Base-by-base conservation (phyloP, 345 rosid species). In the Salix udensis region DNA sequence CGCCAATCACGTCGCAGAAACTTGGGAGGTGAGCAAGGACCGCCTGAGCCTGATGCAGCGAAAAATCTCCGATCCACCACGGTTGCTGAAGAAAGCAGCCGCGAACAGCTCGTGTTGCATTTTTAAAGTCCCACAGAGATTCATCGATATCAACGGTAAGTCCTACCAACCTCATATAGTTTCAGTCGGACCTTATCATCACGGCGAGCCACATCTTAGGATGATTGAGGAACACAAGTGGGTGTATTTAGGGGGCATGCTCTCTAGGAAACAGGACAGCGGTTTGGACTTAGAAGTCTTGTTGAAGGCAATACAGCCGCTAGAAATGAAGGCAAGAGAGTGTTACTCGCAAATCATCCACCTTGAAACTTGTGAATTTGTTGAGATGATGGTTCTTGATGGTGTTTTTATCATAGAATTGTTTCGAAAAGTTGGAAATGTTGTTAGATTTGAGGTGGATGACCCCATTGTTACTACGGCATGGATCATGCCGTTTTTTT, bases 181-280 rank as follows among this genome's bases (percentile, higher is more conserved):
- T 76, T 91, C 97, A 1, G 77, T 93, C 0, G 97, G 97, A 6
- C 97, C 97, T 2, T 89, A 86, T 71, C 96, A 93, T 85, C 79
- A 81, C 4, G 89, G 89, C 16, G 55, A 88, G 44, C 46, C 77
- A 0, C 83, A 85, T 1, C 86, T 91, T 34, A 61, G 68, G 55
- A 91, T 93, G 91, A 90, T 93, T 26, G 90, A 93, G 73, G 94
- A 93, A 79, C 97, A 93, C 81, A 93, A 93, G 72, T 93, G 97
- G 94, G 80, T 77, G n/a, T 93, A 91, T 76, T 71, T 93, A 19
- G 85, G 90, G 18, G 68, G 76, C 44, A 74, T 91, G 28, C 82
- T 91, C 48, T 23, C 74, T 6, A 82, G 97, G 76, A 79, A 83
- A 15, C 44, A 53, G 48, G 26, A 1, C 28, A 77, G n/a, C 36